Base-by-base conservation (phyloP, 2,329 filamentous ascomycete genomes). In the Pseudogymnoascus sp. region DNA sequence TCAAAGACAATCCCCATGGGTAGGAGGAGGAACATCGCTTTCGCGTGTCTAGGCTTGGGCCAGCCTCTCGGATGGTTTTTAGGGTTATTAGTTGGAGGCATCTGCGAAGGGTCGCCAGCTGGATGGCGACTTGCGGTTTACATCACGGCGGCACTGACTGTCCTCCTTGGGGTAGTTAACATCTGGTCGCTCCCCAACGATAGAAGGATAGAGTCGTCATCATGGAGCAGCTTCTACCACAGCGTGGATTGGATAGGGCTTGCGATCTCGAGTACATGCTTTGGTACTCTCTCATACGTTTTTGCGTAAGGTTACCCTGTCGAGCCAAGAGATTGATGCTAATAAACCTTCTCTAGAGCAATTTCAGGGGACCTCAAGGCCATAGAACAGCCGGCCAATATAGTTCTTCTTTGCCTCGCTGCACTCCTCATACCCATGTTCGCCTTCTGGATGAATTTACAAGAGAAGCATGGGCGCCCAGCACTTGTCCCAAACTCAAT, bases 401-500 rank as follows among this genome's bases (percentile, higher is more conserved):
- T 75, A 36, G 65, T 65, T 28, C 65, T 73, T 21, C 70, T 74
- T 10, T 61, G 65, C 36, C 57, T 74, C 11, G 69, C 70, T 7
- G 62, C 68, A 15, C 8, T 68, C 13, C 63, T 74, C 11, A 62
- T 75, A 1, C 66, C 68, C 1, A 35, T 65, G 17, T 74, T 74
- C 42, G 59, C 67, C 3, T 28, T 67, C 17, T 74, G 71, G 72
- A 65, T 73, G 42, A 62, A 66, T 21, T 65, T 65, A 26, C 71
- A 72, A 62, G 69, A 68, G 44, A 60, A 65, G 26, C 63, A 59
- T 13, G 64, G 65, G 13, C 62, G 65, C 19, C 69, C 73, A 23
- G 70, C 72, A 2, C 62, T 76, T 9, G 74, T 76, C n/a, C 73
- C 73, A 1, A 75, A 74, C 59, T 67, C 68, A 1, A 47, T 75